Percentiles rank a stretch among this genome's conserved stretches.
phyloP scores from a whole-genome alignment of 2,329 filamentous ascomycete genomes.

The Diaporthe vaccinii region DNA sequence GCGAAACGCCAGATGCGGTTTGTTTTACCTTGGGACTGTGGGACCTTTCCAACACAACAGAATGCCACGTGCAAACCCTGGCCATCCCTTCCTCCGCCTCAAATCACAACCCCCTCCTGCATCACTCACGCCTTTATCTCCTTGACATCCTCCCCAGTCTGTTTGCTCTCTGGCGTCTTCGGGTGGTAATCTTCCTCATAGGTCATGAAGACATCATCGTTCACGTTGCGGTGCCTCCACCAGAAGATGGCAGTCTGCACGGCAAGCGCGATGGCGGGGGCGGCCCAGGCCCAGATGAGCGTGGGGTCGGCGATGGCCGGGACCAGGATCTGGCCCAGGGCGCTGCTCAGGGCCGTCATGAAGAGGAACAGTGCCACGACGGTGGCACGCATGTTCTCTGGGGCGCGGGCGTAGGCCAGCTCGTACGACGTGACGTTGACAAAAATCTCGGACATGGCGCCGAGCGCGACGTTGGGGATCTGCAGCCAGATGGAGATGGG shows the following conservation, averaged over 20 bases:
- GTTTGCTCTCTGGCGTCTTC: slow-evolving; percentile 19
- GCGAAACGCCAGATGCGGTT: background rate
- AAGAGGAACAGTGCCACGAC: slow-evolving; percentile 70
- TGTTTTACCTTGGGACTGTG: background rate
- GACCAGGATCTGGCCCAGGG: slow-evolving; percentile 59
- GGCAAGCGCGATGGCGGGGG: slow-evolving; percentile 61
- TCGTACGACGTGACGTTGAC: slow-evolving; percentile 75
- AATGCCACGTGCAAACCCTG: background rate
- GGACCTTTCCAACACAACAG: background rate
- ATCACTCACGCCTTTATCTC: background rate
- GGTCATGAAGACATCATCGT: slow-evolving; percentile 61
- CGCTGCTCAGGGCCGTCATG: slow-evolving; percentile 69
- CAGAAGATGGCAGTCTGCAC: slow-evolving; percentile 63
- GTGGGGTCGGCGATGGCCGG: slow-evolving; percentile 58
- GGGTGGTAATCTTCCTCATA: slow-evolving; percentile 41
- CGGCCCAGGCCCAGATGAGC: slow-evolving; percentile 59
- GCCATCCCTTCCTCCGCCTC: background rate
- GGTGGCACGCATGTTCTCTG: slow-evolving; percentile 73
- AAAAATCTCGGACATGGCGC: slow-evolving; percentile 69
- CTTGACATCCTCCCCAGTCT: background rate
- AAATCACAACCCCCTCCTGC: background rate
- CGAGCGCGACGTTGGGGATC: slow-evolving; percentile 63
- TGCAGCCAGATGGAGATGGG: slow-evolving; percentile 67
- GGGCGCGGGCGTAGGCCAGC: slow-evolving; percentile 78
- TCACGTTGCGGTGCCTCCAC: slow-evolving; percentile 59